A percentile compares a stretch with the other conserved stretches of the same genome.
Evolutionary conservation across 441 rosid species (phyloP).

Genomic region (Adansonia madagascariensis): DNA sequence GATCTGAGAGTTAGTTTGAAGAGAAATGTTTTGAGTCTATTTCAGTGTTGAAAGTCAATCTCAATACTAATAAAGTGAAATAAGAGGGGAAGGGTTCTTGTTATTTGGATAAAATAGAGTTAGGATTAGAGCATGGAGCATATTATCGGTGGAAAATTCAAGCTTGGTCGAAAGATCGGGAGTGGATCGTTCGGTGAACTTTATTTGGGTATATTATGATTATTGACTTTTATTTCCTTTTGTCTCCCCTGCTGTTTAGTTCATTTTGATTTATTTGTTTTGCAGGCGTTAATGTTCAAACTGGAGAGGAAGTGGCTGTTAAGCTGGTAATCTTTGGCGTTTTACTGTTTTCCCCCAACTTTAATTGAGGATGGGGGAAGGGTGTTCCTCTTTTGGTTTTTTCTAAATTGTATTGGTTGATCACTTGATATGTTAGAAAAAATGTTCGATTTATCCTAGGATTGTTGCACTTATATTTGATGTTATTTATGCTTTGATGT

Average conservation of each 20-base stretch:
- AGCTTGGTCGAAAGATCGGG: conserved; percentile 80
- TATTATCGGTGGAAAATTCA: conserved; percentile 61
- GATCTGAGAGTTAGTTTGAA: conserved; percentile 36
- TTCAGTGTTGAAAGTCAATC: conserved; percentile 28
- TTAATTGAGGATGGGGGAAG: neutral
- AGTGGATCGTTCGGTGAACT: conserved; percentile 74
- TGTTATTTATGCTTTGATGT: neutral
- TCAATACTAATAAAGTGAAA: conserved; percentile 2
- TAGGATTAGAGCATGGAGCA: conserved; percentile 51
- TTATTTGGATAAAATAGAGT: conserved; percentile 20
- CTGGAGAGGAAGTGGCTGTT: conserved; percentile 76
- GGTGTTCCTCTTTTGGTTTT: neutral
- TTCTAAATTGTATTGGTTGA: neutral
- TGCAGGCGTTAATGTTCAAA: conserved; percentile 63
- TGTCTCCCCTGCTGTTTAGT: conserved; percentile 7
- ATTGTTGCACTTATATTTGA: conserved; percentile 3
- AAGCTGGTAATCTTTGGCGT: conserved; percentile 54
- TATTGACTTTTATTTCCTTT: neutral
- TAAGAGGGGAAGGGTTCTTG: neutral
- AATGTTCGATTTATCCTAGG: neutral
- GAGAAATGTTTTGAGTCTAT: conserved; percentile 32
- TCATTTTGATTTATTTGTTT: neutral
- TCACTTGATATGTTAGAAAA: neutral
- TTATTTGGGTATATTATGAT: conserved; percentile 50
- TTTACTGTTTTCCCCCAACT: neutral